Percentiles rank a stretch among this genome's conserved stretches.
These are phyloP conservation scores for Fimicolochytrium jonesii DNA, from an alignment of 192 early-diverging fungal species.

Conservation along the genomic window DNA sequence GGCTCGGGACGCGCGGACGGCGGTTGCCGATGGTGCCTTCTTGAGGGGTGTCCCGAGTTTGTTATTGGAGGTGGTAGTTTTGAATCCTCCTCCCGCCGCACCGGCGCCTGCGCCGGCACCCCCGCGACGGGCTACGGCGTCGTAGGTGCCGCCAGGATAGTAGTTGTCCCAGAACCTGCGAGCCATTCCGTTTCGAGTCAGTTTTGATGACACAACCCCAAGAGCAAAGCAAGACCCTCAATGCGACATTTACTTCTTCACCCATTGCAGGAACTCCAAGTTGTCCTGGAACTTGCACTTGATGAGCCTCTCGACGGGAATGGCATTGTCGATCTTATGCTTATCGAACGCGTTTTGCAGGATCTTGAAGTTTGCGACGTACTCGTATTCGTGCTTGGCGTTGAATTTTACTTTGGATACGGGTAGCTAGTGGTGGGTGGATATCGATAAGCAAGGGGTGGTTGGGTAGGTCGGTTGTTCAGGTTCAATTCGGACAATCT, in stretches of 20 bases:
- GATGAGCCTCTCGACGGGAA: constrained; percentile 84
- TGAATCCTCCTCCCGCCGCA: neutral
- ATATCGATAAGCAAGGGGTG: no score
- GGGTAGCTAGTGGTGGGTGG: constrained; percentile 65
- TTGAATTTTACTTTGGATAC: constrained; percentile 90
- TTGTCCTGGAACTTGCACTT: constrained; percentile 99
- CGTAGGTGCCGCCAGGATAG: constrained; percentile 78
- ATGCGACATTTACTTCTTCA: constrained; percentile 57
- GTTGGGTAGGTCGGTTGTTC: no score
- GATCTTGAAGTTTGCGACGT: constrained; percentile 91
- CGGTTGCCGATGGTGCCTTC: no score
- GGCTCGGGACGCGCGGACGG: no score
- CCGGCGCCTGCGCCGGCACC: constrained; percentile 13
- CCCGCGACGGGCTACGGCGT: constrained; percentile 68
- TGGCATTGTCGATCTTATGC: constrained; percentile 89
- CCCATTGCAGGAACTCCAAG: constrained; percentile 96
- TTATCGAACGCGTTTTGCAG: constrained; percentile 83
- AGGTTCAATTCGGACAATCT: no score
- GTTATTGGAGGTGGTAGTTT: no score
- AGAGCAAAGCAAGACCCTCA: neutral
- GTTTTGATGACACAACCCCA: no score
- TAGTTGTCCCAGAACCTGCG: constrained; percentile 83
- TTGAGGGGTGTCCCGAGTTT: no score
- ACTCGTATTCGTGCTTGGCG: constrained; percentile 96
- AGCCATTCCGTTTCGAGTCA: neutral